Evolutionary conservation across 2,329 filamentous ascomycete genomes (phyloP).

Genomic region (Penicillium sp.): DNA sequence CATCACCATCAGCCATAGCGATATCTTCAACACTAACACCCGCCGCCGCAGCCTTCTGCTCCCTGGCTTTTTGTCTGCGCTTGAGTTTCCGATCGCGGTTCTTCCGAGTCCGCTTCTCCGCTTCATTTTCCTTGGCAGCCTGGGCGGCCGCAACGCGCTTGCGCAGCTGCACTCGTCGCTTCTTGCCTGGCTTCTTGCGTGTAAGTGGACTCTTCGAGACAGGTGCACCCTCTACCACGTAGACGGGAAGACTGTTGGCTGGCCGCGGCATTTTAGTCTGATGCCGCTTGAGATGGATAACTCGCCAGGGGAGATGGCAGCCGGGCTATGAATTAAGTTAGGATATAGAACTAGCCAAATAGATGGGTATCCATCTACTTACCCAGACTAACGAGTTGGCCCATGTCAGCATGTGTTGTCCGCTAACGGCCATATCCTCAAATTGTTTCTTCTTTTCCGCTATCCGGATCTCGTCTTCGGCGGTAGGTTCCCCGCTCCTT

Average conservation of each 20-base stretch:
- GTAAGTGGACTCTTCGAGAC: slow-evolving; percentile 31
- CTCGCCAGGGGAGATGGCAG: slow-evolving; percentile 44
- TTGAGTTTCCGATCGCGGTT: slow-evolving; percentile 43
- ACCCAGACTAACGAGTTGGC: slow-evolving; percentile 37
- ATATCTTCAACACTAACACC: slow-evolving; percentile 16
- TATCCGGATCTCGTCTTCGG: slow-evolving; percentile 15
- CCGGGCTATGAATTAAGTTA: slow-evolving; percentile 33
- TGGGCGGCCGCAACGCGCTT: slow-evolving; percentile 34
- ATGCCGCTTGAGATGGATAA: slow-evolving; percentile 38
- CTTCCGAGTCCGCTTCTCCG: slow-evolving; percentile 42
- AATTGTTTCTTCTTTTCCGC: slow-evolving; percentile 32
- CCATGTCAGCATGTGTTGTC: slow-evolving; percentile 33
- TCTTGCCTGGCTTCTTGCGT: slow-evolving; percentile 46
- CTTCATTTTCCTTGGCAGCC: slow-evolving; percentile 35
- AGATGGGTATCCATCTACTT: slow-evolving; percentile 17
- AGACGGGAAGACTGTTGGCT: slow-evolving; percentile 25
- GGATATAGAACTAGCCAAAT: neutral
- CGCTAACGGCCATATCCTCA: slow-evolving; percentile 39
- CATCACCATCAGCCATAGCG: slow-evolving; percentile 19
- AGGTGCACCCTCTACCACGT: slow-evolving; percentile 21
- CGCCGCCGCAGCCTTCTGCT: slow-evolving; percentile 35
- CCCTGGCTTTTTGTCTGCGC: slow-evolving; percentile 39
- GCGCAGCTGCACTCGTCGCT: slow-evolving; percentile 43
- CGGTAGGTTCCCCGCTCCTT: neutral
- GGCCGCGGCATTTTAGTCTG: slow-evolving; percentile 31